phyloP scores from a whole-genome alignment of 1,284 basidiomycete genomes.

The Trametes hirsuta region DNA sequence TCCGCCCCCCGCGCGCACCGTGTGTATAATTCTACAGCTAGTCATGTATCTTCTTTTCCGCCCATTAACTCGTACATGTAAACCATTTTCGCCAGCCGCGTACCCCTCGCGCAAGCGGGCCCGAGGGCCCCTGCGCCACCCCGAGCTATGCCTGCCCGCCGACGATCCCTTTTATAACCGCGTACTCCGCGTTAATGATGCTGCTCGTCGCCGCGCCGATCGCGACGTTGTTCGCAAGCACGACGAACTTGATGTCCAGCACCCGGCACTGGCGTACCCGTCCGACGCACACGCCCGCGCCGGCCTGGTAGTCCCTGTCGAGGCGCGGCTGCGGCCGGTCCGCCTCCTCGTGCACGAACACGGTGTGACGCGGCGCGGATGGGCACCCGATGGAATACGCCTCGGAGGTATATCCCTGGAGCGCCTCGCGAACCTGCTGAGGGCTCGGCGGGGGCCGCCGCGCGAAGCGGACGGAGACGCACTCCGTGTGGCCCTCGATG shows the following conservation, averaged over 20 bases:
- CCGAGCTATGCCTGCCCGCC: conserved; percentile 32
- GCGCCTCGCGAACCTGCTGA: conserved; percentile 86
- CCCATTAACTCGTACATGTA: conserved; percentile 27
- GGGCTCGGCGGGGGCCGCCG: conserved; percentile 82
- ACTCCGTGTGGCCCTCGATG: conserved; percentile 93
- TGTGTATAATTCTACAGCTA: conserved; percentile 7
- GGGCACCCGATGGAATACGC: conserved; percentile 85
- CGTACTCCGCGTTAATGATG: conserved; percentile 97
- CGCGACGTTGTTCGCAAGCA: conserved; percentile 93
- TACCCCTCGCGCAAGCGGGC: neutral
- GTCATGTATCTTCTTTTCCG: conserved; percentile 13
- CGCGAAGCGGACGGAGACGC: conserved; percentile 87
- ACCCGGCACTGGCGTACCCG: conserved; percentile 90
- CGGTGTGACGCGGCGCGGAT: conserved; percentile 85
- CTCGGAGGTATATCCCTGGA: conserved; percentile 77
- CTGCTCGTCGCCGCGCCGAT: conserved; percentile 97
- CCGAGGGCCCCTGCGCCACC: neutral
- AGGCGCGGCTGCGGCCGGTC: conserved; percentile 95
- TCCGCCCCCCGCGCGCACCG: neutral
- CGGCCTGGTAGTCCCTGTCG: conserved; percentile 90
- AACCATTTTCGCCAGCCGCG: conserved; percentile 6
- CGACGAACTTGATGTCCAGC: conserved; percentile 95
- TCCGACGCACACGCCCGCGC: conserved; percentile 92
- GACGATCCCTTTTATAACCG: conserved; percentile 81
- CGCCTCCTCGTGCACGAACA: conserved; percentile 89